Evolutionary conservation across 352 stramenopile species (phyloP).

Genomic region (Phytophthora vignae): DNA sequence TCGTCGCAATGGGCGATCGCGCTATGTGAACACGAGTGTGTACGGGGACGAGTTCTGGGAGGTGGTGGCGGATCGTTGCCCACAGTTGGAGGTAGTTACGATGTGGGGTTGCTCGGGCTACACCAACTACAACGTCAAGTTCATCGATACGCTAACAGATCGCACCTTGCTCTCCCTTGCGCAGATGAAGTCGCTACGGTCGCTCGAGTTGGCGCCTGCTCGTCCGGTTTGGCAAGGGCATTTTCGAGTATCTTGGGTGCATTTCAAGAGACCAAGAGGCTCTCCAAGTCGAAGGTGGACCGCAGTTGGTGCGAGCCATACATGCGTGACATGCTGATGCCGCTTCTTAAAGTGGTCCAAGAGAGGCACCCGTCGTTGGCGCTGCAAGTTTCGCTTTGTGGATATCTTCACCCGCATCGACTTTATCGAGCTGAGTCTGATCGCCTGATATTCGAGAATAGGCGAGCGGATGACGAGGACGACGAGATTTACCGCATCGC

Average conservation of each 20-base stretch:
- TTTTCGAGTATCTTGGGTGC: constrained; percentile 4
- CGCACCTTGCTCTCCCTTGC: background rate
- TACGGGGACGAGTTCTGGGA: constrained; percentile 26
- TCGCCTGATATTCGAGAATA: background rate
- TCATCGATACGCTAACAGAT: constrained; percentile 14
- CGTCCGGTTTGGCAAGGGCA: constrained; percentile 1
- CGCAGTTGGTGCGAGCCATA: background rate
- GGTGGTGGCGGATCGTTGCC: background rate
- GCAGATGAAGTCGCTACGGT: background rate
- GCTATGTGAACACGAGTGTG: background rate
- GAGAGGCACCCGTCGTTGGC: background rate
- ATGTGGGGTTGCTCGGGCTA: constrained; percentile 10
- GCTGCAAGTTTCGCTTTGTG: background rate
- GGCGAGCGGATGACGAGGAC: constrained; percentile 5
- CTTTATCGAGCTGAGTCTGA: constrained; percentile 1
- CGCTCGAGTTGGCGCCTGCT: background rate
- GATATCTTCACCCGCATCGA: background rate
- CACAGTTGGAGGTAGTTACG: constrained; percentile 18
- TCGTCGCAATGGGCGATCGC: background rate
- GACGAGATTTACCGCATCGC: constrained; percentile 4
- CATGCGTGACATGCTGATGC: constrained; percentile 1
- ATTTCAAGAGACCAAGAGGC: background rate
- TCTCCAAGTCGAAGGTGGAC: background rate
- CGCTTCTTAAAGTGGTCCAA: background rate
- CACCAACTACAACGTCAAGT: constrained; percentile 22